A percentile compares a stretch with the other conserved stretches of the same genome.
These are phyloP conservation scores for Ascochyta fabae DNA, from an alignment of 2,329 filamentous ascomycete genomes.

Conservation along the genomic window DNA sequence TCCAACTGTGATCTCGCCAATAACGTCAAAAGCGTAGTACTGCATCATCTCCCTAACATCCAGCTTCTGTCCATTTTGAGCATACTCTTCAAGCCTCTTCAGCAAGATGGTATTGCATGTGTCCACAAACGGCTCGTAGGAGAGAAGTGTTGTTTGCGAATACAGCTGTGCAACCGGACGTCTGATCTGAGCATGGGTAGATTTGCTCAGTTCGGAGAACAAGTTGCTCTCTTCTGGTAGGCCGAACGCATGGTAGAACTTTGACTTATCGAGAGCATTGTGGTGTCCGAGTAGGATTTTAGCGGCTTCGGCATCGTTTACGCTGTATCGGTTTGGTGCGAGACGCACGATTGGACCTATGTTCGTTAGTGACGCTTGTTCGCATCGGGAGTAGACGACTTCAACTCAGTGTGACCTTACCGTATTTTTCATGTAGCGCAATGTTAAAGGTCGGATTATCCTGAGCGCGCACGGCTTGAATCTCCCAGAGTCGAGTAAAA, in stretches of 20 bases:
- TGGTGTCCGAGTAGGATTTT: slow-evolving; percentile 16
- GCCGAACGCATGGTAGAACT: slow-evolving; percentile 38
- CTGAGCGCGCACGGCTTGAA: slow-evolving; percentile 46
- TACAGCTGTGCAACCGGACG: slow-evolving; percentile 49
- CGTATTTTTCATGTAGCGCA: slow-evolving; percentile 50
- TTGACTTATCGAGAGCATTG: slow-evolving; percentile 10
- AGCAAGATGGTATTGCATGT: slow-evolving; percentile 43
- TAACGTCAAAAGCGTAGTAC: slow-evolving; percentile 60
- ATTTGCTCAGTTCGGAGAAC: no score
- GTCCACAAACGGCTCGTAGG: slow-evolving; percentile 51
- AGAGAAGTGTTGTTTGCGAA: slow-evolving; percentile 46
- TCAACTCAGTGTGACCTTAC: slow-evolving; percentile 14
- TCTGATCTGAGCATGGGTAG: no score
- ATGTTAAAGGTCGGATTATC: slow-evolving; percentile 50
- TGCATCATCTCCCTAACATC: slow-evolving; percentile 56
- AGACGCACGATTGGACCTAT: slow-evolving; percentile 21
- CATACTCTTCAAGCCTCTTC: slow-evolving; percentile 34
- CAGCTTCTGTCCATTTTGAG: slow-evolving; percentile 33
- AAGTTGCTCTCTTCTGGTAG: slow-evolving; percentile 22
- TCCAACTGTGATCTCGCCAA: slow-evolving; percentile 58
- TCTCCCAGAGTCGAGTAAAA: slow-evolving; percentile 55
- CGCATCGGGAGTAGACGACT: background rate
- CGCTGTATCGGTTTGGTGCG: slow-evolving; percentile 24
- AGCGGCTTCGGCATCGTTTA: slow-evolving; percentile 18
- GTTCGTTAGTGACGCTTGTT: background rate